phyloP scores from a whole-genome alignment of 352 stramenopile genomes.

The Phytophthora pistaciae region DNA sequence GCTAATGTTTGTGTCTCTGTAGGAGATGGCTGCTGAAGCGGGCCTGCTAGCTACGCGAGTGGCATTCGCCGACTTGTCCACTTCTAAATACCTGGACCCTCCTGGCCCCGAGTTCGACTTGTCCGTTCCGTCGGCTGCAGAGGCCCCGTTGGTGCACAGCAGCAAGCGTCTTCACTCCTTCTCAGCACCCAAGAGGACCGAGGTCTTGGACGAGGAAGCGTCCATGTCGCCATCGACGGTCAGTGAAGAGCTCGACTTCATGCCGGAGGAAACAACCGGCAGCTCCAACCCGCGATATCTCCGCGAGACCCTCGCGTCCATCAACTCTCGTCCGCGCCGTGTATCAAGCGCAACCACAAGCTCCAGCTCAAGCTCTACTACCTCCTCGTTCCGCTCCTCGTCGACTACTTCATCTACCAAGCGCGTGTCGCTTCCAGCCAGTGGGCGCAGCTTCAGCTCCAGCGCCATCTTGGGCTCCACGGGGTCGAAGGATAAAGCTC shows the following conservation, averaged over 20 bases:
- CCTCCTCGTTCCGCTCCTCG: slow-evolving; percentile 23
- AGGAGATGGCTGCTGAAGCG: slow-evolving; percentile 21
- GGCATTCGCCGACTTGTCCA: slow-evolving; percentile 29
- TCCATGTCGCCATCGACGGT: slow-evolving; percentile 45
- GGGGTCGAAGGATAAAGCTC: slow-evolving; percentile 22
- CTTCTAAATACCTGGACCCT: slow-evolving; percentile 19
- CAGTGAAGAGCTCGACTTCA: slow-evolving; percentile 55
- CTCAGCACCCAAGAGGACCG: slow-evolving; percentile 44
- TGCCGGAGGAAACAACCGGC: slow-evolving; percentile 27
- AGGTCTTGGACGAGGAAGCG: slow-evolving; percentile 36
- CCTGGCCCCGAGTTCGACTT: slow-evolving; percentile 24
- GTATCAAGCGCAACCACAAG: slow-evolving; percentile 10
- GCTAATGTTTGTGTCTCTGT: not conserved
- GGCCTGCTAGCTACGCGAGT: slow-evolving; percentile 21
- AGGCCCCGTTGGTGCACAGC: slow-evolving; percentile 20
- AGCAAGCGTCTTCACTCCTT: slow-evolving; percentile 57
- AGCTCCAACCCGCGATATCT: slow-evolving; percentile 55
- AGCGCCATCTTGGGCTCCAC: slow-evolving; percentile 24
- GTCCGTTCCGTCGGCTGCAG: slow-evolving; percentile 1
- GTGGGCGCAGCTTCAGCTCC: slow-evolving; percentile 26
- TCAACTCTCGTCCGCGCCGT: slow-evolving; percentile 54
- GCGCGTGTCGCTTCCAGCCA: slow-evolving; percentile 34
- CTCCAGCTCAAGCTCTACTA: not conserved
- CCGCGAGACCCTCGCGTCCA: slow-evolving; percentile 60
- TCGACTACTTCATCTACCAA: slow-evolving; percentile 27